phyloP scores from a whole-genome alignment of 306 rosid genomes.

The Acacia confusa region DNA sequence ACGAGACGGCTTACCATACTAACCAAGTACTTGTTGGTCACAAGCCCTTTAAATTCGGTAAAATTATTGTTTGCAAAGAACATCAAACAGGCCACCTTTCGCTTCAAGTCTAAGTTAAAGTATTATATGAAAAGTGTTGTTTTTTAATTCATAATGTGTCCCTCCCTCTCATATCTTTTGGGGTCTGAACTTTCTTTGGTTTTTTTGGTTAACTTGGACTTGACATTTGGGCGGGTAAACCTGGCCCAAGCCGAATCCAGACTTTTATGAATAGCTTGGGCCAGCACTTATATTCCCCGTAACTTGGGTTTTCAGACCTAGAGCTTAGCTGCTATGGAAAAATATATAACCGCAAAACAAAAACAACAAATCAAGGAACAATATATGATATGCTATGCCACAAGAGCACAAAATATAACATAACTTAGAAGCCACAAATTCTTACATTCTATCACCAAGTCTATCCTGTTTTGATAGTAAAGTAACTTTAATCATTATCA shows the following conservation, averaged over 20 bases:
- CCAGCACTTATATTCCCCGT: background rate
- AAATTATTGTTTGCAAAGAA: background rate
- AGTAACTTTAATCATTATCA: slow-evolving; percentile 44
- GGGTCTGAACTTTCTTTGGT: background rate
- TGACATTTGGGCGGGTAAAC: background rate
- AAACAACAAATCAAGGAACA: background rate
- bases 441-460: slow-evolving; percentile 23
- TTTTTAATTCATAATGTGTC: background rate
- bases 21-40: background rate
- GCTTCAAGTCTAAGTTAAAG: background rate
- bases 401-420: background rate
- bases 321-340: background rate
- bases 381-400: background rate
- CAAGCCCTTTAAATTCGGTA: background rate
- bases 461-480: slow-evolving; percentile 39
- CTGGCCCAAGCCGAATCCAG: background rate
- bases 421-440: slow-evolving; percentile 24
- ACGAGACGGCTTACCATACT: too few relatives aligned
- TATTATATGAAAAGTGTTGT: background rate
- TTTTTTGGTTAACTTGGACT: background rate
- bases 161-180: background rate
- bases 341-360: background rate
- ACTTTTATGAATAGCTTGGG: background rate
- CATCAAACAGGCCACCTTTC: background rate
- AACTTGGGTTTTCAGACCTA: background rate